Evolutionary conservation across 768 basidiomycete species (phyloP).

Genomic region (Collybiopsis luxurians): DNA sequence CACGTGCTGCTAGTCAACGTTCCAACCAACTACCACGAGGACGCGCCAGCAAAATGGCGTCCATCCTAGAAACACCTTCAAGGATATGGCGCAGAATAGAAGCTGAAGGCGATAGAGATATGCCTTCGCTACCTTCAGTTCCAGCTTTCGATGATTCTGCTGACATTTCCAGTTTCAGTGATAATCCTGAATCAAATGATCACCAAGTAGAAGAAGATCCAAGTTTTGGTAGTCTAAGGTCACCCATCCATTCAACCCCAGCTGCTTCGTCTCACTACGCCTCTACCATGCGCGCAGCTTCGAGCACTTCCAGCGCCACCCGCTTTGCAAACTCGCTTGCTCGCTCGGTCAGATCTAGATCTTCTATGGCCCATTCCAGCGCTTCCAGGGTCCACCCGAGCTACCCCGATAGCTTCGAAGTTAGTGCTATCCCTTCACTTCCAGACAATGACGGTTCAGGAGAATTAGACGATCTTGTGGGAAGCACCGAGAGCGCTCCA

Average conservation of each 20-base stretch:
- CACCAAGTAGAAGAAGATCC: constrained; percentile 32
- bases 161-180: constrained; percentile 25
- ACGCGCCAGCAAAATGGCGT: constrained; percentile 34
- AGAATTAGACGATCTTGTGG: constrained; percentile 33
- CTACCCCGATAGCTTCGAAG: constrained; percentile 53
- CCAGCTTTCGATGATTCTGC: constrained; percentile 68
- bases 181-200: constrained; percentile 12
- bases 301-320: constrained; percentile 45
- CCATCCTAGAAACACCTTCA: constrained; percentile 76
- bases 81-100: constrained; percentile 84
- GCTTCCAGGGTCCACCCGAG: constrained; percentile 29
- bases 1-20: not conserved
- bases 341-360: constrained; percentile 33
- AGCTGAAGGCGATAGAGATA: constrained; percentile 67
- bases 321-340: constrained; percentile 55
- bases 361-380: constrained; percentile 34
- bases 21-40: not conserved
- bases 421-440: constrained; percentile 55
- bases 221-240: constrained; percentile 36
- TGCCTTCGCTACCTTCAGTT: constrained; percentile 80
- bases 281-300: constrained; percentile 45
- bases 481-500: constrained; percentile 50
- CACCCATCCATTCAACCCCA: constrained; percentile 70
- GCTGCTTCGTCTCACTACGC: constrained; percentile 46
- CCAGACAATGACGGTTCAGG: constrained; percentile 37